phyloP scores from a whole-genome alignment of 495 filamentous ascomycete species.

The Trichoderma virens region DNA sequence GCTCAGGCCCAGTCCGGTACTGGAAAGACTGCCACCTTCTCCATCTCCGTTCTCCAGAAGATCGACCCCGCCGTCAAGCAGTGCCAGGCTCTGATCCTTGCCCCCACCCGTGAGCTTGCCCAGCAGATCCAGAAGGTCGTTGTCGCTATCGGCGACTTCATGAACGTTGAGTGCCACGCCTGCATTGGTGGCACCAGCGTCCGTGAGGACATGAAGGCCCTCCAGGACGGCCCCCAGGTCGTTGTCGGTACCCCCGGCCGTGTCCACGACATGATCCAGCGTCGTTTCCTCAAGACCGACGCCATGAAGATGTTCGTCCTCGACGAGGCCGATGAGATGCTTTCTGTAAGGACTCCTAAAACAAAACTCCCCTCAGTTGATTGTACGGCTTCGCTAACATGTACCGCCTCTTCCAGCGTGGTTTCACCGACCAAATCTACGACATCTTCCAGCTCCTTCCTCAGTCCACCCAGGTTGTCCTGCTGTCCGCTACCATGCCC shows the following conservation, averaged over 20 bases:
- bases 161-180: slow-evolving; percentile 98
- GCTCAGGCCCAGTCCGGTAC: slow-evolving; percentile 98
- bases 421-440: slow-evolving; percentile 99
- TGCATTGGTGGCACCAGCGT: slow-evolving; percentile 98
- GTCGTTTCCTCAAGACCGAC: slow-evolving; percentile 84
- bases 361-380: too few relatives aligned
- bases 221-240: slow-evolving; percentile 94
- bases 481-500: slow-evolving; percentile 93
- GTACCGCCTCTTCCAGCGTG: slow-evolving; percentile 49
- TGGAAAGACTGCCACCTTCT: slow-evolving; percentile 98
- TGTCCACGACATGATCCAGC: slow-evolving; percentile 98
- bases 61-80: slow-evolving; percentile 78
- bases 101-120: slow-evolving; percentile 93
- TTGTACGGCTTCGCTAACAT: neutral
- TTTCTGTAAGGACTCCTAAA: slow-evolving; percentile 55
- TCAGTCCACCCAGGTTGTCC: slow-evolving; percentile 92
- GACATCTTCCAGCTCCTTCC: slow-evolving; percentile 97
- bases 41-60: slow-evolving; percentile 93
- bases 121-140: slow-evolving; percentile 98
- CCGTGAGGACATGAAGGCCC: slow-evolving; percentile 92
- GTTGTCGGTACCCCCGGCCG: slow-evolving; percentile 93
- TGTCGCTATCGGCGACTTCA: slow-evolving; percentile 96
- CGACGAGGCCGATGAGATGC: slow-evolving; percentile 88
- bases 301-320: slow-evolving; percentile 99
- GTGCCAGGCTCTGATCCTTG: slow-evolving; percentile 93